Evolutionary conservation across 2,329 filamentous ascomycete genomes (phyloP).

Genomic region (Fusarium xyrophilum): DNA sequence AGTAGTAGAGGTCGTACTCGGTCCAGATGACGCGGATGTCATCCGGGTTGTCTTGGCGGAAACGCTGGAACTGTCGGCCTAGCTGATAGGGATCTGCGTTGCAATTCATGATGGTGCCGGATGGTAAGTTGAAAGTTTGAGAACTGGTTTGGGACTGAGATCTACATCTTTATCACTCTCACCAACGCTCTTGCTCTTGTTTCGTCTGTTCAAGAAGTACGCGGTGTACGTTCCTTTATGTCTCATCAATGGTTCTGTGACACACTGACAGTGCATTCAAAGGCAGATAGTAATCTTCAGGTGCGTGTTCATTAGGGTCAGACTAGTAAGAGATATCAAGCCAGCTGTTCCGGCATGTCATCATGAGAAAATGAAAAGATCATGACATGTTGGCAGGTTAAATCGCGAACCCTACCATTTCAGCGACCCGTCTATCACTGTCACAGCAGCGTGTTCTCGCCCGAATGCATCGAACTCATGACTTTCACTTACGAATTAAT

Average conservation of each 20-base stretch:
- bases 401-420: not conserved
- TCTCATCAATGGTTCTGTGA: not conserved
- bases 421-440: fast-evolving
- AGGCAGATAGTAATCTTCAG: fast-evolving
- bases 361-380: not conserved
- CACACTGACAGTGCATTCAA: too few species aligned
- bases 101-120: not conserved
- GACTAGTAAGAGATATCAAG: too few species aligned
- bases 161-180: not conserved
- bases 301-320: not conserved
- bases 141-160: not conserved
- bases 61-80: not conserved
- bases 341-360: not conserved
- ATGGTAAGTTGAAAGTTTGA: not conserved
- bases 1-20: not conserved
- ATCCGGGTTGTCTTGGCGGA: not conserved
- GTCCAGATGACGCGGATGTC: not conserved
- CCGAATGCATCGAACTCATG: not conserved
- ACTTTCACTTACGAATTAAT: not conserved
- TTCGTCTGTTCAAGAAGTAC: not conserved
- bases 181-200: fast-evolving
- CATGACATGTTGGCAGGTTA: not conserved
- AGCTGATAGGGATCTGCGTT: not conserved
- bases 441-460: not conserved
- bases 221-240: not conserved